Evolutionary conservation across 106 monocot genomes (phyloP).

Genomic region (Allium sativum): DNA sequence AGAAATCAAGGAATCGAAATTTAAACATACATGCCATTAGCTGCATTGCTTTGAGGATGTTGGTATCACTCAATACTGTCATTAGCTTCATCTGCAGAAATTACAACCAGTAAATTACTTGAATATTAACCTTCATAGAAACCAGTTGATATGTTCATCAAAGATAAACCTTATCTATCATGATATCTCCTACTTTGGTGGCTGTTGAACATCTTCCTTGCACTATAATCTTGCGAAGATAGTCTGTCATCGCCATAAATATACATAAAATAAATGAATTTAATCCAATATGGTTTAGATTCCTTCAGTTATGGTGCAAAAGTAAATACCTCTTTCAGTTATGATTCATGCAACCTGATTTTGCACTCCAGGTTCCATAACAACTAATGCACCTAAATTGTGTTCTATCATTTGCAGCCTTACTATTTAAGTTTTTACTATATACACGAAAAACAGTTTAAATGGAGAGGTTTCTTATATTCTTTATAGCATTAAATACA

Average conservation of each 20-base stretch:
- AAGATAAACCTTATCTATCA: constrained; percentile 1
- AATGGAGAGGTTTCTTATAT: constrained; percentile 14
- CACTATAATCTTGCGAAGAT: constrained; percentile 7
- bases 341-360: constrained; percentile 41
- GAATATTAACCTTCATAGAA: no score
- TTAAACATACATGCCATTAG: constrained; percentile 20
- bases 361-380: constrained; percentile 45
- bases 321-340: constrained; percentile 54
- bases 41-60: constrained; percentile 72
- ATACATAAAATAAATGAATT: background rate
- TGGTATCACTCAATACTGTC: constrained; percentile 45
- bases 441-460: background rate
- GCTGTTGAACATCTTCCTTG: constrained; percentile 6
- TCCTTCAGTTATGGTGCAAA: no score
- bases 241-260: background rate
- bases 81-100: constrained; percentile 44
- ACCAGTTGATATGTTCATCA: no score
- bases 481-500: constrained; percentile 44
- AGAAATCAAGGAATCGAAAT: background rate
- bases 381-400: constrained; percentile 43
- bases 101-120: no score
- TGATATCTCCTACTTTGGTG: constrained; percentile 1
- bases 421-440: background rate
- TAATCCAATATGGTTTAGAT: background rate
- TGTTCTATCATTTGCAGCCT: constrained; percentile 16